phyloP scores from a whole-genome alignment of 2,329 filamentous ascomycete genomes.

The Juglanconis sp. region DNA sequence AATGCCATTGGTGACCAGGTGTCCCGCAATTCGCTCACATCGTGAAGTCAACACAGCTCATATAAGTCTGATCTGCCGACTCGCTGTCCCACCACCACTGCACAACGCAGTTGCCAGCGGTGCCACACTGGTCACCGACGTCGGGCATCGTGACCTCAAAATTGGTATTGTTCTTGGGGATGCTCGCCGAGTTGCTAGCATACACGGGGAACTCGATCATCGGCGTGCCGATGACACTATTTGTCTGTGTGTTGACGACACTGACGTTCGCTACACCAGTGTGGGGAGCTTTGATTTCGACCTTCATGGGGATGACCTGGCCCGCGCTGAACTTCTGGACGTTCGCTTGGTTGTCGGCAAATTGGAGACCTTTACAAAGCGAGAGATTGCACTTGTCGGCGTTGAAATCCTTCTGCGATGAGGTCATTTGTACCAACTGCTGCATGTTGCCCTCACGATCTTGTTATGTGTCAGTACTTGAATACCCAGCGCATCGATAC shows the following conservation, averaged over 20 bases:
- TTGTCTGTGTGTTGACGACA: conserved; percentile 42
- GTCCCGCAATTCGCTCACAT: background rate
- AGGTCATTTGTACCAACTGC: conserved; percentile 9
- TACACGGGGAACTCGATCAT: conserved; percentile 27
- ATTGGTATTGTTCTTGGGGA: conserved; percentile 28
- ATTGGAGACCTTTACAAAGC: conserved; percentile 39
- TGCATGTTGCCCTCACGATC: conserved; percentile 18
- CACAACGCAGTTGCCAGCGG: conserved; percentile 26
- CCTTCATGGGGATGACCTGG: conserved; percentile 38
- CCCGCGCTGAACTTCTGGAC: conserved; percentile 38
- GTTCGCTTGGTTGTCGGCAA: conserved; percentile 35
- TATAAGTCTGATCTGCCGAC: conserved; percentile 14
- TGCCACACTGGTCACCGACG: conserved; percentile 24
- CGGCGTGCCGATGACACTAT: conserved; percentile 46
- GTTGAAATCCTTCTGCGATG: conserved; percentile 12
- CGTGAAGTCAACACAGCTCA: conserved; percentile 17
- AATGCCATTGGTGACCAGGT: too few relatives aligned
- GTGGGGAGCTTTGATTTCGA: conserved; percentile 45
- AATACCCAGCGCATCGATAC: too few relatives aligned
- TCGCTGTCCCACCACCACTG: conserved; percentile 18
- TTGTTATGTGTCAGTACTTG: background rate
- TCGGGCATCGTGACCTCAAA: conserved; percentile 30
- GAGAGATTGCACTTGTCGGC: conserved; percentile 32
- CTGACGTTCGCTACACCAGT: conserved; percentile 46
- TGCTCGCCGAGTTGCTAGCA: conserved; percentile 23